Base-by-base conservation (phyloP, 345 rosid species). In the Ceriops tagal region DNA sequence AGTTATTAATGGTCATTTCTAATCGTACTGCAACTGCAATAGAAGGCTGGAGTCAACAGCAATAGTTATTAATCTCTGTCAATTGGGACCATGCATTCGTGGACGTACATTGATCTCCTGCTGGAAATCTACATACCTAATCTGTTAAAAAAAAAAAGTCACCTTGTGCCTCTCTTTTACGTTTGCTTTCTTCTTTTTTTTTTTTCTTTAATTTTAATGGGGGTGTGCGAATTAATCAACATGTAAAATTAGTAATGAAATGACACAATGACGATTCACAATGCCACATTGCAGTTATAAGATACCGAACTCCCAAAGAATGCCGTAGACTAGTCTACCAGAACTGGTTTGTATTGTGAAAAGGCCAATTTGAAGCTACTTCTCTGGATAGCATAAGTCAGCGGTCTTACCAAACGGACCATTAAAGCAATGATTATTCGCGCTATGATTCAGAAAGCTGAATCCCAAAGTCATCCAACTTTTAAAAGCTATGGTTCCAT, bases 401-500 rank as follows among this genome's bases (percentile, higher is more conserved):
- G 3, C 2, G 3, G 4, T 30, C 10, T 6, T 30, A 32, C 58
- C 15, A 63, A 67, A 24, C 4, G 4, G 15, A 24, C 53, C 52
- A 27, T 20, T 15, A 5, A 22, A 56, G 49, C 11, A 59, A 61
- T 64, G 31, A 74, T 59, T 66, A n/a, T 43, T n/a, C 55, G 67
- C 51, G 58, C 63, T 56, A 53, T 49, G 51, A 22, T 37, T 46
- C n/a, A 1, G 21, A 70, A 37, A 62, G 19, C 49, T 39, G 22
- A 19, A 22, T 15, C 24, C 16, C 0, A 22, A 13, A 55, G 22
- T 11, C 15, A 43, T 10, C 77, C 58, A 65, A 60, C 58, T 55
- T 71, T 76, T 74, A 66, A 68, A 71, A 57, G 16, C 18, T 3
- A 43, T 43, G 49, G 18, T 43, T 43, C 5, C 19, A 43, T 11